Evolutionary conservation across 352 stramenopile species (phyloP), one percentile per base, ranked within the genome.

Genomic region (Globisporangium nunn): DNA sequence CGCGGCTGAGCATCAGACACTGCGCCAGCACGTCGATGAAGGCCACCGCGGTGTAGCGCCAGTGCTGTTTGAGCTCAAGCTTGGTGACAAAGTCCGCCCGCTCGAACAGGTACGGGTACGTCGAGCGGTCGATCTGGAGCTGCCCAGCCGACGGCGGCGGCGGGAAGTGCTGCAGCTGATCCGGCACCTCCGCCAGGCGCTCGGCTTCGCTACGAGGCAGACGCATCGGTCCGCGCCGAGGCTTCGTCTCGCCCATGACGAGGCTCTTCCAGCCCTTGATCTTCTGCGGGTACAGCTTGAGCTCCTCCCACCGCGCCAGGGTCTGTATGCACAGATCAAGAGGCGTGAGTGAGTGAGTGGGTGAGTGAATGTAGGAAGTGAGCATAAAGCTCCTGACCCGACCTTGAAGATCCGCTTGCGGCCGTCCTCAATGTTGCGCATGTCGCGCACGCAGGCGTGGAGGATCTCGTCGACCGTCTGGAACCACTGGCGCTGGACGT

Each of bases 331-430:
- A 30, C n/a, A 46, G 17, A 65, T 23, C 23, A 23, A 23, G 23
- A 23, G 23, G 33, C 4, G 33, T 8, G 33, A 37, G 33, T 8
- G 33, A 37, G 33, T 8, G 33, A 29, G 10, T 30, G 29, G 6
- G 15, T 33, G n/a, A 48, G 43, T 7, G 43, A 6, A 14, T 37
- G 8, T 5, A 3, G 11, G 41, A 45, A 12, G 40, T 49, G 17
- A 7, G 44, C 29, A 28, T 49, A 10, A 51, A 39, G 15, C 28
- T 3, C 30, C 2, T 1, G 17, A 6, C 50, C 54, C 53, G 31
- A 88, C 78, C 64, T 93, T 93, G 59, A 92, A 87, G 17, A 93
- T 63, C 28, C 82, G 71, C 51, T 91, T 93, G 33, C 77, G 65
- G 51, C 78, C 75, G 41, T 93, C 84, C 17, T 88, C 70, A 8